phyloP scores from a whole-genome alignment of 352 stramenopile genomes.

The Pilasporangium apinafurcum region DNA sequence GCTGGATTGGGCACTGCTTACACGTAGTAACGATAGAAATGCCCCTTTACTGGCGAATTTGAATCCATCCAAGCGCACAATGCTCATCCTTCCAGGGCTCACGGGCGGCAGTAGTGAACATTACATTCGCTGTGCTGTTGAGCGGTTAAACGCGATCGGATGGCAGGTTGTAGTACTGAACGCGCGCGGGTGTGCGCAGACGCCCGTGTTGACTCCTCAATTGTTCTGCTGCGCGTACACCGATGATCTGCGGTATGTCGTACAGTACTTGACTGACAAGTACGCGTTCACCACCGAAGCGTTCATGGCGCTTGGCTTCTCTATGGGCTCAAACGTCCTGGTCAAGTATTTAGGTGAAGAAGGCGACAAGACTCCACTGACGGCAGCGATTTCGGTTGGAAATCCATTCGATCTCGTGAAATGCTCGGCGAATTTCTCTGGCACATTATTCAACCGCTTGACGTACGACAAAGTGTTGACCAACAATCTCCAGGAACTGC shows the following conservation, averaged over 20 bases:
- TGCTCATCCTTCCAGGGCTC: slow-evolving; percentile 51
- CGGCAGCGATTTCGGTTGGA: slow-evolving; percentile 49
- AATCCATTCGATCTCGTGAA: slow-evolving; percentile 64
- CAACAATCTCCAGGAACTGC: slow-evolving; percentile 39
- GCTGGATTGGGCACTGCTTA: slow-evolving; percentile 51
- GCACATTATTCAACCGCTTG: slow-evolving; percentile 38
- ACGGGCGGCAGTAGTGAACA: slow-evolving; percentile 54
- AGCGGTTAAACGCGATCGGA: slow-evolving; percentile 20
- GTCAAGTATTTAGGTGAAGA: slow-evolving; percentile 73
- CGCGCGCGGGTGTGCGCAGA: slow-evolving; percentile 56
- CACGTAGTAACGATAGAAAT: slow-evolving; percentile 7
- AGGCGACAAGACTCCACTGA: slow-evolving; percentile 19
- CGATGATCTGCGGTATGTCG: slow-evolving; percentile 47
- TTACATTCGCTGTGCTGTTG: slow-evolving; percentile 54
- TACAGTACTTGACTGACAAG: slow-evolving; percentile 19
- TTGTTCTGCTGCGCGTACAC: slow-evolving; percentile 74
- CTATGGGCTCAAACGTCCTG: slow-evolving; percentile 66
- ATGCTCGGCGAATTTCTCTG: slow-evolving; percentile 33
- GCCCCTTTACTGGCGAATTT: slow-evolving; percentile 15
- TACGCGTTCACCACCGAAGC: slow-evolving; percentile 33
- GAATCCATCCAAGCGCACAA: slow-evolving; percentile 21
- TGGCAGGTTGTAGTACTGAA: slow-evolving; percentile 79
- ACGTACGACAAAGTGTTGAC: slow-evolving; percentile 52
- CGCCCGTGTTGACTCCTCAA: slow-evolving; percentile 43
- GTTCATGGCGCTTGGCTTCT: slow-evolving; percentile 57